A percentile compares a stretch with the other conserved stretches of the same genome.
Conservation (phyloP, 2,329 filamentous ascomycete genomes). For the Talaromyces piceae region DNA sequence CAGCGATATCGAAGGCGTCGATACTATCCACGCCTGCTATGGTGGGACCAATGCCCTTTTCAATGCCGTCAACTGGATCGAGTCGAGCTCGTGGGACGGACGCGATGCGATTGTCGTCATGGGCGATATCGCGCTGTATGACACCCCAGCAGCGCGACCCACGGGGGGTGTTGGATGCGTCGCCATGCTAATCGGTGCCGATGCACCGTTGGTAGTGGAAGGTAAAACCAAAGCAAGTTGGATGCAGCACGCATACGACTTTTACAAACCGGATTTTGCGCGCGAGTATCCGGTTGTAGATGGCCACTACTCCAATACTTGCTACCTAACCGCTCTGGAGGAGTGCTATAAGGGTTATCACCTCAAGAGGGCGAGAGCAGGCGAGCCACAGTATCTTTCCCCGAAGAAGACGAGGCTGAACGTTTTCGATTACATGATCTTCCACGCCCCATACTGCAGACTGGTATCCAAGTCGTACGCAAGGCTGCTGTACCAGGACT, state of each 20-base stretch:
- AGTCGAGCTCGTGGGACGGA: constrained; percentile 81
- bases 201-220: constrained; percentile 69
- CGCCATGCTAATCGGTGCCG: constrained; percentile 69
- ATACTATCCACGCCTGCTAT: constrained; percentile 80
- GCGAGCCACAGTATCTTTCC: constrained; percentile 38
- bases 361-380: constrained; percentile 59
- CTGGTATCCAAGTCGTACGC: constrained; percentile 78
- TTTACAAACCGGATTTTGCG: constrained; percentile 82
- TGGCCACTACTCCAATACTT: constrained; percentile 72
- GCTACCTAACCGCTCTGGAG: constrained; percentile 74
- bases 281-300: constrained; percentile 83
- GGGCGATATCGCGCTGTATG: constrained; percentile 78
- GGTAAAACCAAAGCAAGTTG: constrained; percentile 71
- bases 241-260: constrained; percentile 80
- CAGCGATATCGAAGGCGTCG: constrained; percentile 74
- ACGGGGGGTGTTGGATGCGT: constrained; percentile 74
- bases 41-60: constrained; percentile 78
- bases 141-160: constrained; percentile 72
- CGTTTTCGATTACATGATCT: constrained; percentile 74
- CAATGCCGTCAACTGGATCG: constrained; percentile 77
- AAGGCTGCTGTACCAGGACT: constrained; percentile 78
- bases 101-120: constrained; percentile 71
- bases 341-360: constrained; percentile 74
- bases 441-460: constrained; percentile 83
- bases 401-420: constrained; percentile 58